A percentile compares a stretch with the other conserved stretches of the same genome.
These are phyloP conservation scores for Capsaspora owczarzaki DNA, from an alignment of 78 protist species.

Conservation along the genomic window DNA sequence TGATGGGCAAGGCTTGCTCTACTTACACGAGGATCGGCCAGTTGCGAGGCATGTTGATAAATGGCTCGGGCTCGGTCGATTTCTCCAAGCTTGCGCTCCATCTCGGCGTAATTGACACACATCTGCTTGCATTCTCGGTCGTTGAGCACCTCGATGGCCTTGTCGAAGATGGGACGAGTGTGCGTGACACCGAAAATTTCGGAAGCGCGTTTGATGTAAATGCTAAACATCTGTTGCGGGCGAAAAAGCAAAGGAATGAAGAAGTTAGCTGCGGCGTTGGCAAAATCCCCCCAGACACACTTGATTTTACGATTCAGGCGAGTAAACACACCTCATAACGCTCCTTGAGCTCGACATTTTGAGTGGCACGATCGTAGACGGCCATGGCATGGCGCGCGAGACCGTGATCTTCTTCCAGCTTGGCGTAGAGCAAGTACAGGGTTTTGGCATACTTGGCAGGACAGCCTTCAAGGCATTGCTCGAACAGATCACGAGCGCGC, in stretches of 20 bases:
- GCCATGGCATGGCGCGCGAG: constrained; percentile 83
- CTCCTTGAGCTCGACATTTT: constrained; percentile 19
- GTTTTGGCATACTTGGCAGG: constrained; percentile 56
- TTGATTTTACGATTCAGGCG: background rate
- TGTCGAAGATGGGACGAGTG: constrained; percentile 87
- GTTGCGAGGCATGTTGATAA: constrained; percentile 78
- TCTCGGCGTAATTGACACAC: constrained; percentile 71
- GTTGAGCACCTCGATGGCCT: constrained; percentile 65
- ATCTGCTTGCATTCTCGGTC: constrained; percentile 59
- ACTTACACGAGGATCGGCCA: constrained; percentile 52
- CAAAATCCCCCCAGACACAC: background rate
- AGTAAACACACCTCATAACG: constrained; percentile 7
- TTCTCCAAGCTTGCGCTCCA: constrained; percentile 91
- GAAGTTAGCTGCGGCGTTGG: too few species aligned
- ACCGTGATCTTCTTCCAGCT: constrained; percentile 81
- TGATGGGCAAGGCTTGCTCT: background rate
- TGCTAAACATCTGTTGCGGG: constrained; percentile 42
- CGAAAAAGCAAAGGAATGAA: background rate
- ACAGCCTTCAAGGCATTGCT: constrained; percentile 66
- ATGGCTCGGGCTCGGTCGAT: constrained; percentile 94
- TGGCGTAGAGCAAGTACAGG: constrained; percentile 59
- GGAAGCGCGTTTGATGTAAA: constrained; percentile 76
- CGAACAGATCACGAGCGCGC: constrained; percentile 92
- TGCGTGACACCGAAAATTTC: constrained; percentile 73
- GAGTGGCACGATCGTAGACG: constrained; percentile 77